Percentiles rank a stretch among this genome's conserved stretches.
Evolutionary conservation across 805 yeast genomes (phyloP).

Genomic region (Wickerhamomyces chambardii): DNA sequence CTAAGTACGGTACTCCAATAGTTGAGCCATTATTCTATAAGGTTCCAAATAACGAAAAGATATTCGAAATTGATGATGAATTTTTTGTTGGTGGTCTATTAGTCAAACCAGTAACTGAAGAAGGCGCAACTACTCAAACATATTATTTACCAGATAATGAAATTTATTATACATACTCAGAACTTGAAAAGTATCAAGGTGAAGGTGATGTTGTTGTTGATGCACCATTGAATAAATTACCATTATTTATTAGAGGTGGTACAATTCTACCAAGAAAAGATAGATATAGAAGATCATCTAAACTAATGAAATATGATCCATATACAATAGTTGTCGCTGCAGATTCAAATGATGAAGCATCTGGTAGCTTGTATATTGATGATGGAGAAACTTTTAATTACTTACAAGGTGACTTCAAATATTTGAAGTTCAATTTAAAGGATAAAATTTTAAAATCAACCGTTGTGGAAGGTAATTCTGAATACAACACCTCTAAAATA

Average conservation of each 20-base stretch:
- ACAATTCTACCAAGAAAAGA: conserved; percentile 58
- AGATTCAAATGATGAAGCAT: conserved; percentile 37
- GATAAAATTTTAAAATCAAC: conserved; percentile 23
- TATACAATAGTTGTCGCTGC: conserved; percentile 65
- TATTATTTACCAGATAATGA: conserved; percentile 34
- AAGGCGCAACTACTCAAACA: conserved; percentile 29
- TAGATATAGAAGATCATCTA: conserved; percentile 73
- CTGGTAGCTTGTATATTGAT: conserved; percentile 62
- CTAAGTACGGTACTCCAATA: conserved; percentile 57
- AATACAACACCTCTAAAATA: conserved; percentile 25
- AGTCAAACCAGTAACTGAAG: conserved; percentile 71
- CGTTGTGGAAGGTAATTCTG: conserved; percentile 16
- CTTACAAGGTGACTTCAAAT: conserved; percentile 37
- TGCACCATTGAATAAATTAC: conserved; percentile 52
- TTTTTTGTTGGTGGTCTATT: conserved; percentile 77
- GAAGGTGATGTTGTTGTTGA: conserved; percentile 29
- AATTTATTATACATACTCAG: conserved; percentile 45
- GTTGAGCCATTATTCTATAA: conserved; percentile 60
- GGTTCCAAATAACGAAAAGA: conserved; percentile 32
- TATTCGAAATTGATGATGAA: conserved; percentile 68
- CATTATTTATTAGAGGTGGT: conserved; percentile 75
- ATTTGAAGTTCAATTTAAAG: conserved; percentile 29
- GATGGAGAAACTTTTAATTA: conserved; percentile 74
- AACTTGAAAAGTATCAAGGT: conserved; percentile 22
- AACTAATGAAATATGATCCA: conserved; percentile 71